A percentile compares a stretch with the other conserved stretches of the same genome.
These are phyloP conservation scores for Phytophthora pluvialis DNA, from an alignment of 352 stramenopile species.

Conservation along the genomic window DNA sequence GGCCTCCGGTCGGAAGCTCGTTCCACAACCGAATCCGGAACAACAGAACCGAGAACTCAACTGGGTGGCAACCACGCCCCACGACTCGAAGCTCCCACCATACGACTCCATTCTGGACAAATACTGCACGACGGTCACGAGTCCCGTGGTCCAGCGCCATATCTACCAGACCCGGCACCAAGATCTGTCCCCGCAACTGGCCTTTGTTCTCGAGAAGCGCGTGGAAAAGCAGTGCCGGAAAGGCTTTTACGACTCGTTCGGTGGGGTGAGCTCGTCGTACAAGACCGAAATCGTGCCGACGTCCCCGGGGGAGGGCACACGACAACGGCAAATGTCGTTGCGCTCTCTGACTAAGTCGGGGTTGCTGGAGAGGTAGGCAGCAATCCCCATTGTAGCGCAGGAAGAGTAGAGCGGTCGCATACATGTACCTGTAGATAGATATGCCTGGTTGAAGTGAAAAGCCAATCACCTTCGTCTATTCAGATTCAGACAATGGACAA, in stretches of 20 bases:
- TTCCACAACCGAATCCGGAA: conserved; percentile 17
- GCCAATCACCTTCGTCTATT: conserved; percentile 7
- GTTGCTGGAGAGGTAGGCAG: conserved; percentile 1
- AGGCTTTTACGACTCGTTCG: conserved; percentile 43
- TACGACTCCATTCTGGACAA: conserved; percentile 87
- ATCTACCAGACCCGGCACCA: conserved; percentile 69
- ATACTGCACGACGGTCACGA: conserved; percentile 80
- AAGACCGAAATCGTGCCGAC: conserved; percentile 42
- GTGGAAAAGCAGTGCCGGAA: conserved; percentile 62
- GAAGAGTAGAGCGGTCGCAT: neutral
- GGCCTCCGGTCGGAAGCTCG: conserved; percentile 19
- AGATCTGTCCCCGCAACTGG: conserved; percentile 75
- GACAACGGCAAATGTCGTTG: conserved; percentile 14
- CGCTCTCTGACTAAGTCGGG: conserved; percentile 2
- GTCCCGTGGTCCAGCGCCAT: conserved; percentile 69
- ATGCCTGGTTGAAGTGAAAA: conserved; percentile 20
- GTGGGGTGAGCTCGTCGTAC: conserved; percentile 49
- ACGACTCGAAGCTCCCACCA: conserved; percentile 57
- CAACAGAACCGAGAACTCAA: conserved; percentile 54
- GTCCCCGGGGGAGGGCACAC: conserved; percentile 6
- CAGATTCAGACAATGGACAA: neutral
- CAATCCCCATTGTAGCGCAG: neutral
- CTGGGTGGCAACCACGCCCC: conserved; percentile 57
- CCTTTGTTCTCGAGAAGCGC: conserved; percentile 74
- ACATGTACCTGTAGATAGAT: neutral